Conservation (phyloP, 2,329 filamentous ascomycete species). For the Phyllachora maydis region DNA sequence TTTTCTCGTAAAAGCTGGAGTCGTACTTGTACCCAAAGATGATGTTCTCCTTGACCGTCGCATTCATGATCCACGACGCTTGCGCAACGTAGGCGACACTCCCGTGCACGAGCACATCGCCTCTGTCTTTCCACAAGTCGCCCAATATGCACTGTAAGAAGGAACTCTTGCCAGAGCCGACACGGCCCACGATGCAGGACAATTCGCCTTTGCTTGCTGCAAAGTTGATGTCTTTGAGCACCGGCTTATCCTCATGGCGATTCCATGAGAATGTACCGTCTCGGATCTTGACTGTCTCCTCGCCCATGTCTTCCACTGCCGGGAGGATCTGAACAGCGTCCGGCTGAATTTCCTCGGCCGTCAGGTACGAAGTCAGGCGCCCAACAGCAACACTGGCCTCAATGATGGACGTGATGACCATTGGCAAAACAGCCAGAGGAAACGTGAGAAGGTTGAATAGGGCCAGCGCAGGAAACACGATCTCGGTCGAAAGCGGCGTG, state of each 20-base stretch:
- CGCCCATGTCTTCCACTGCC: conserved; percentile 53
- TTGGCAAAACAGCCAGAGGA: conserved; percentile 79
- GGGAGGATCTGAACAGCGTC: conserved; percentile 58
- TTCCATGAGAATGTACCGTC: conserved; percentile 93
- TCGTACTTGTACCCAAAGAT: conserved; percentile 91
- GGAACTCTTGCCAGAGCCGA: conserved; percentile 91
- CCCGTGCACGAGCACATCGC: conserved; percentile 66
- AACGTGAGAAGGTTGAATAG: conserved; percentile 95
- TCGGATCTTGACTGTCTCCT: conserved; percentile 67
- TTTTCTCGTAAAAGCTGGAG: conserved; percentile 82
- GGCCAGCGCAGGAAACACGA: conserved; percentile 81
- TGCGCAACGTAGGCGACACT: conserved; percentile 82
- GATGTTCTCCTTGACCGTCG: conserved; percentile 91
- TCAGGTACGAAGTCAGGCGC: conserved; percentile 68
- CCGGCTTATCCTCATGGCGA: conserved; percentile 50
- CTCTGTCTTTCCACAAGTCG: conserved; percentile 76
- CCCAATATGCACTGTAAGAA: conserved; percentile 75
- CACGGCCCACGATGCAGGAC: conserved; percentile 78
- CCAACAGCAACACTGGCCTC: conserved; percentile 86
- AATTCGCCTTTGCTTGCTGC: conserved; percentile 82
- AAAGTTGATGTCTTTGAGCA: conserved; percentile 69
- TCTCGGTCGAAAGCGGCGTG: conserved; percentile 69
- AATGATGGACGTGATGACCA: conserved; percentile 94
- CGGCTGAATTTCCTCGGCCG: conserved; percentile 71
- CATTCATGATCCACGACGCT: conserved; percentile 92